Conservation (phyloP, 2,329 filamentous ascomycete genomes). For the Celoporthe dispersa region DNA sequence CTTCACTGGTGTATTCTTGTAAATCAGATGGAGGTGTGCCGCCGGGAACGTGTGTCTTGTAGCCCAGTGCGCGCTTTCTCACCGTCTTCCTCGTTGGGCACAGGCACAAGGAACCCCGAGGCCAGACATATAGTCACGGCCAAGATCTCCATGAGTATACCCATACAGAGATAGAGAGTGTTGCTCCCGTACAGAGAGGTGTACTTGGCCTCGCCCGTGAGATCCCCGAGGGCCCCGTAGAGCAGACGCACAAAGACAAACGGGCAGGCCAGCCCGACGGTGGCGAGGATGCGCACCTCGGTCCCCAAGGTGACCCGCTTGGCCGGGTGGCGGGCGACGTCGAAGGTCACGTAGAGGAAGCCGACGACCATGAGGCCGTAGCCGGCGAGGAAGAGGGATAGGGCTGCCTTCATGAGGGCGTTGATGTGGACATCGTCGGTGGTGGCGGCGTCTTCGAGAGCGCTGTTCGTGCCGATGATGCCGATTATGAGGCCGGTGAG, state of each 20-base stretch:
- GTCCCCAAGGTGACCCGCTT: slow-evolving; percentile 12
- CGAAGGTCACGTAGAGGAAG: slow-evolving; percentile 16
- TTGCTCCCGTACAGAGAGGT: slow-evolving; percentile 28
- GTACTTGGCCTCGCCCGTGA: slow-evolving; percentile 24
- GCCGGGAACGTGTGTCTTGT: not conserved
- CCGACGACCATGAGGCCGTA: slow-evolving; percentile 28
- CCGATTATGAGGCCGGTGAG: slow-evolving; percentile 27
- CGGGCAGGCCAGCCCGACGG: slow-evolving; percentile 23
- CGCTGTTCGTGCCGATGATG: slow-evolving; percentile 25
- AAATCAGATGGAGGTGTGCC: not conserved
- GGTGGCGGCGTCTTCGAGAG: slow-evolving; percentile 21
- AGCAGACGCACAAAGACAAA: slow-evolving; percentile 30
- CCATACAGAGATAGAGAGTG: slow-evolving; percentile 31
- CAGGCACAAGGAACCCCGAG: not conserved
- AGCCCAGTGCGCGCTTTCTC: not conserved
- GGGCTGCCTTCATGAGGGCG: slow-evolving; percentile 23
- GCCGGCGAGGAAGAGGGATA: slow-evolving; percentile 27
- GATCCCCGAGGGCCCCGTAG: slow-evolving; percentile 28
- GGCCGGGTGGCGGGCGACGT: not conserved
- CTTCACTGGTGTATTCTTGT: too few species aligned
- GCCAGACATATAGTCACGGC: slow-evolving; percentile 27
- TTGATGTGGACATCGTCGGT: slow-evolving; percentile 9
- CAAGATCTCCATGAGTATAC: slow-evolving; percentile 29
- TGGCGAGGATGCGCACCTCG: slow-evolving; percentile 26
- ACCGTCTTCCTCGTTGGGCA: not conserved